phyloP scores from a whole-genome alignment of 163 green algal genomes.

The Prototheca wickerhamii region DNA sequence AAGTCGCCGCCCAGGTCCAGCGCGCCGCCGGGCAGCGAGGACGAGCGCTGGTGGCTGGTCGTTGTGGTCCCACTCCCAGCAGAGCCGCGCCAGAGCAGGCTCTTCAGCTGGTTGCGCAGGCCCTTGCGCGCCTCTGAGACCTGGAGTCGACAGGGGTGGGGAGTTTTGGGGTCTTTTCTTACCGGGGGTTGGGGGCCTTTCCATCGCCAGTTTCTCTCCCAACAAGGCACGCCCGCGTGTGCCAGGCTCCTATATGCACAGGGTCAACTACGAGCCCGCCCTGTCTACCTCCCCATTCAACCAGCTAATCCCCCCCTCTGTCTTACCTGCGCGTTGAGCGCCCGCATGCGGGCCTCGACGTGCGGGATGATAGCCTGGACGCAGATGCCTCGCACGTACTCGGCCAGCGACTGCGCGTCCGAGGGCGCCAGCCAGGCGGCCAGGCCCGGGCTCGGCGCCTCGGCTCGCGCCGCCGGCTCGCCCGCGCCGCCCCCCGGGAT shows the following conservation, averaged over 20 bases:
- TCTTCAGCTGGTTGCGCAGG: conserved; percentile 83
- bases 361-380: conserved; percentile 48
- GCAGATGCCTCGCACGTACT: conserved; percentile 49
- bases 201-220: too few relatives aligned
- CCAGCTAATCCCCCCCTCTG: background rate
- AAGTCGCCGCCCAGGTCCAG: too few relatives aligned
- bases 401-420: conserved; percentile 35
- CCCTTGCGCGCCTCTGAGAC: conserved; percentile 65
- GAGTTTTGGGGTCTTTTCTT: too few relatives aligned
- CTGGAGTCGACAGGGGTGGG: background rate
- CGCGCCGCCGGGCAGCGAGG: too few relatives aligned
- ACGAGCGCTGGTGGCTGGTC: too few relatives aligned
- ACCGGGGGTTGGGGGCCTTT: too few relatives aligned
- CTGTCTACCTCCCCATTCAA: background rate
- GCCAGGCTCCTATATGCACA: too few relatives aligned
- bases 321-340: conserved; percentile 58
- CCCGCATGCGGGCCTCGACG: conserved; percentile 58
- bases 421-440: conserved; percentile 24
- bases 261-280: background rate
- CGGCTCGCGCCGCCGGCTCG: conserved; percentile 30
- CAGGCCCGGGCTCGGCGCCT: conserved; percentile 23
- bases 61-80: background rate
- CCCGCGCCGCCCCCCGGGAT: conserved; percentile 29
- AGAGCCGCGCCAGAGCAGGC: conserved; percentile 55
- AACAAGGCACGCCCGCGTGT: too few relatives aligned